Evolutionary conservation across 1,139 yeast genomes (phyloP).

Genomic region (Magnusiomyces fungicola): DNA sequence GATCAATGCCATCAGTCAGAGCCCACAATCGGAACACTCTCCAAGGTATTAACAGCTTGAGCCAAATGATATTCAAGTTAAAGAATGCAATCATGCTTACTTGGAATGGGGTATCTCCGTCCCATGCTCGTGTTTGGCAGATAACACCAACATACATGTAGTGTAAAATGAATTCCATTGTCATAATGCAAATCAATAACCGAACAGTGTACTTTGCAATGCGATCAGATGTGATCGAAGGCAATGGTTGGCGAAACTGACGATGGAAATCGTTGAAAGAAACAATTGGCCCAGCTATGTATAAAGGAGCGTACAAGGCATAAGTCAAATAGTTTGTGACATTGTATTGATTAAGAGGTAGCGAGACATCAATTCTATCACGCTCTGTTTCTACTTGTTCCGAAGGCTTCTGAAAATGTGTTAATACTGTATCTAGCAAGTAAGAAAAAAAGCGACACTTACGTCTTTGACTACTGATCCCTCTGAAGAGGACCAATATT

Average conservation of each 20-base stretch:
- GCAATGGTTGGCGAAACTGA: constrained; percentile 43
- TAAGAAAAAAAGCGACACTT: background rate
- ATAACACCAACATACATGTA: constrained; percentile 91
- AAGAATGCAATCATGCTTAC: constrained; percentile 91
- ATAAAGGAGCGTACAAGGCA: constrained; percentile 76
- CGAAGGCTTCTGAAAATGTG: constrained; percentile 14
- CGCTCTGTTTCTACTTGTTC: constrained; percentile 41
- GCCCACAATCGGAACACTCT: constrained; percentile 91
- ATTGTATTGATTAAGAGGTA: constrained; percentile 52
- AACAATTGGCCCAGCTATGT: constrained; percentile 90
- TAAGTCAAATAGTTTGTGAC: constrained; percentile 64
- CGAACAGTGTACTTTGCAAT: constrained; percentile 59
- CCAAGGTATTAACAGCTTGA: constrained; percentile 90
- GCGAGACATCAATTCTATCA: constrained; percentile 59
- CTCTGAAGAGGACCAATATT: constrained; percentile 1
- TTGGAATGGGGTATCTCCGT: constrained; percentile 82
- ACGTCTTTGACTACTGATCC: constrained; percentile 12
- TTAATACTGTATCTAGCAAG: background rate
- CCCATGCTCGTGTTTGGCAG: constrained; percentile 84
- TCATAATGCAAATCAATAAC: constrained; percentile 61
- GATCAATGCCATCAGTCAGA: constrained; percentile 81
- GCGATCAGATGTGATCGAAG: constrained; percentile 48
- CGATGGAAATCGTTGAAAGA: constrained; percentile 87
- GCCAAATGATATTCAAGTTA: constrained; percentile 86
- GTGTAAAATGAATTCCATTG: constrained; percentile 86